phyloP scores from a whole-genome alignment of 1,284 basidiomycete species.

The Leccinum ponderosum region DNA sequence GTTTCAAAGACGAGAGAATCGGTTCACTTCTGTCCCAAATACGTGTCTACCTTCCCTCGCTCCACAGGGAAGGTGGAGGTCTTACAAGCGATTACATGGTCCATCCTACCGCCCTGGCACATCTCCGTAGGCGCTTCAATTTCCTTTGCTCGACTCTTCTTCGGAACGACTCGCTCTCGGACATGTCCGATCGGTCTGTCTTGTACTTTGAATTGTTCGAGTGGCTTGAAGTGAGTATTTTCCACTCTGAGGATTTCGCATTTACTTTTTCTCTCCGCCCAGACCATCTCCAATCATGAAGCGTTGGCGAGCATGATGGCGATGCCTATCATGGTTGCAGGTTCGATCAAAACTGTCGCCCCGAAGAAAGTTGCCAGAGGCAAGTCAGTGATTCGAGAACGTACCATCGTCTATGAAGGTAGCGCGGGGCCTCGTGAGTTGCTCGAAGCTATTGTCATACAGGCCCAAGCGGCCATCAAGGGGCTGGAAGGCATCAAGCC shows the following conservation, averaged over 20 bases:
- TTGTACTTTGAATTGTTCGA: constrained; percentile 89
- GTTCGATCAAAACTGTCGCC: constrained; percentile 62
- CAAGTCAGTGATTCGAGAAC: constrained; percentile 61
- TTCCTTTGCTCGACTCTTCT: constrained; percentile 82
- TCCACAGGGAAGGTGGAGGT: constrained; percentile 69
- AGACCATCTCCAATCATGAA: constrained; percentile 90
- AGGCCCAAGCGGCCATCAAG: constrained; percentile 85
- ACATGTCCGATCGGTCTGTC: constrained; percentile 85
- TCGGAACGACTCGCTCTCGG: constrained; percentile 86
- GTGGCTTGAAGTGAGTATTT: constrained; percentile 78
- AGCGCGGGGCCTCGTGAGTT: constrained; percentile 86
- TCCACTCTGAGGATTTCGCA: background rate
- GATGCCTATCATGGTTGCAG: constrained; percentile 89
- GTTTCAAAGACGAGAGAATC: constrained; percentile 69
- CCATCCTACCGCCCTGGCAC: constrained; percentile 86
- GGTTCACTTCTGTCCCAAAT: constrained; percentile 67
- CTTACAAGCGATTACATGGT: constrained; percentile 85
- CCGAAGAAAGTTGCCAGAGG: constrained; percentile 50
- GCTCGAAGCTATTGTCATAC: constrained; percentile 85
- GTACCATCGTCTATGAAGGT: constrained; percentile 84
- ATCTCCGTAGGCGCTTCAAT: constrained; percentile 86
- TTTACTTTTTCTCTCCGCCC: constrained; percentile 3
- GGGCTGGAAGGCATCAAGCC: constrained; percentile 70
- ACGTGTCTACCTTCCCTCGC: constrained; percentile 75
- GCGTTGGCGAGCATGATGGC: constrained; percentile 91